Conservation (phyloP, 345 rosid genomes). For the Euphorbia peplus region DNA sequence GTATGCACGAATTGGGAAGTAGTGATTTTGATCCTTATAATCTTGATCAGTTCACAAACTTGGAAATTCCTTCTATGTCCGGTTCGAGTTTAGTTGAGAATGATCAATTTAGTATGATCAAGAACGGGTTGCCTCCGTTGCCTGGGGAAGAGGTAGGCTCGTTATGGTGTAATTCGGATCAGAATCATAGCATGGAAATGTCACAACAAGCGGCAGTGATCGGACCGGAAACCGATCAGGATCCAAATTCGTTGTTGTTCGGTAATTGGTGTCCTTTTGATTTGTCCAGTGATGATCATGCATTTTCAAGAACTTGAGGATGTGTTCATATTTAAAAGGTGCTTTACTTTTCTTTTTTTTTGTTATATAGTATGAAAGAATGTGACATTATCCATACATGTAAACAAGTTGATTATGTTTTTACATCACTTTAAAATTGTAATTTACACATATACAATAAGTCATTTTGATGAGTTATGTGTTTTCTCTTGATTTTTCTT, state of each 20-base stretch:
- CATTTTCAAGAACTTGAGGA: conserved; percentile 35
- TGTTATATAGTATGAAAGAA: too few species aligned
- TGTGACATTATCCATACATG: conserved; percentile 13
- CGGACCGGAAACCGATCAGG: conserved; percentile 32
- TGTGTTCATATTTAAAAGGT: not conserved
- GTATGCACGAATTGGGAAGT: conserved; percentile 22
- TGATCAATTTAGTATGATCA: conserved; percentile 22
- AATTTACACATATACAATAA: too few species aligned
- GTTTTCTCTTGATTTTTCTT: too few species aligned
- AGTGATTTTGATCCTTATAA: conserved; percentile 18
- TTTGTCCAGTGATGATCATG: conserved; percentile 34
- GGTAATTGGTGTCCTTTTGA: conserved; percentile 46
- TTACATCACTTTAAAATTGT: too few species aligned
- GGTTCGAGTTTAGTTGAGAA: conserved; percentile 13
- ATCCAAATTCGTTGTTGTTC: conserved; percentile 28
- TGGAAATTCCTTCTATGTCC: conserved; percentile 10
- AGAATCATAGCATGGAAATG: conserved; percentile 21
- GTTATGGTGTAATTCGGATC: conserved; percentile 26
- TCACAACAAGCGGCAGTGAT: conserved; percentile 26
- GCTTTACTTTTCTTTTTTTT: not conserved
- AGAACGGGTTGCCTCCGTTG: conserved; percentile 40
- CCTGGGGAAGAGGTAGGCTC: conserved; percentile 34
- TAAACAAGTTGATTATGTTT: not conserved
- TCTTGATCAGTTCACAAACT: conserved; percentile 16
- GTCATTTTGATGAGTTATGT: too few species aligned